Percentiles rank a stretch among this genome's conserved stretches.
Conservation (phyloP, 768 basidiomycete species). For the Mycena chlorophos region DNA sequence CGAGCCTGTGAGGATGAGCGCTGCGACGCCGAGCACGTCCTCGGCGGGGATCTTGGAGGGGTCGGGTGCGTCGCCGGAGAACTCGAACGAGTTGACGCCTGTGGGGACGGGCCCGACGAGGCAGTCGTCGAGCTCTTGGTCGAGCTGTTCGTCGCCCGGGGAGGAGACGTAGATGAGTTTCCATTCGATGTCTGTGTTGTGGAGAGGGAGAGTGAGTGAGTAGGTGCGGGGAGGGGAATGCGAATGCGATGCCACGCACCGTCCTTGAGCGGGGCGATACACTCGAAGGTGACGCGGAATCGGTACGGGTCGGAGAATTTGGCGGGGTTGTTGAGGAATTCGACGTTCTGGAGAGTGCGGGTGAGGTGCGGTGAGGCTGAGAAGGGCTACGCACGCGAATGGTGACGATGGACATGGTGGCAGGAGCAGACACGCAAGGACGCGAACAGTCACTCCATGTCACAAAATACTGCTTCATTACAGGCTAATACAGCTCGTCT, state of each 20-base stretch:
- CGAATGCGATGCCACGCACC: slow-evolving; percentile 49
- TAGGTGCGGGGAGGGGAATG: neutral
- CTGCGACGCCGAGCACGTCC: slow-evolving; percentile 94
- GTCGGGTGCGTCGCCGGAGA: slow-evolving; percentile 83
- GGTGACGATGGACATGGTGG: slow-evolving; percentile 65
- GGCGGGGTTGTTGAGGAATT: slow-evolving; percentile 92
- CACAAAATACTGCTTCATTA: neutral
- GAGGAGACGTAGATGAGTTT: slow-evolving; percentile 95
- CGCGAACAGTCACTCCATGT: slow-evolving; percentile 1
- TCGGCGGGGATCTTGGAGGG: slow-evolving; percentile 82
- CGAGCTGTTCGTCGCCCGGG: slow-evolving; percentile 85
- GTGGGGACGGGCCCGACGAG: slow-evolving; percentile 95
- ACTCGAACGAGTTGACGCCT: slow-evolving; percentile 98
- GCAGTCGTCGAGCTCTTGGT: slow-evolving; percentile 97
- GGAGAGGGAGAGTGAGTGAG: neutral
- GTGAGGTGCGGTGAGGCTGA: neutral
- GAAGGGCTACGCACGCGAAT: slow-evolving; percentile 51
- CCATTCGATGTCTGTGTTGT: slow-evolving; percentile 87
- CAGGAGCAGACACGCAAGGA: neutral
- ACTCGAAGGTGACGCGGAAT: slow-evolving; percentile 96
- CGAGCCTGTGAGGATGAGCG: slow-evolving; percentile 93
- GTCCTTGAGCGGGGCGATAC: slow-evolving; percentile 86
- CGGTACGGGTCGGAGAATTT: slow-evolving; percentile 88
- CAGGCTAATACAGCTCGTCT: too few relatives aligned
- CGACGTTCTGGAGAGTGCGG: slow-evolving; percentile 61